These are phyloP conservation scores for Aspergillus aculeatus DNA, from an alignment of 2,329 filamentous ascomycete genomes.

Conservation along the genomic window DNA sequence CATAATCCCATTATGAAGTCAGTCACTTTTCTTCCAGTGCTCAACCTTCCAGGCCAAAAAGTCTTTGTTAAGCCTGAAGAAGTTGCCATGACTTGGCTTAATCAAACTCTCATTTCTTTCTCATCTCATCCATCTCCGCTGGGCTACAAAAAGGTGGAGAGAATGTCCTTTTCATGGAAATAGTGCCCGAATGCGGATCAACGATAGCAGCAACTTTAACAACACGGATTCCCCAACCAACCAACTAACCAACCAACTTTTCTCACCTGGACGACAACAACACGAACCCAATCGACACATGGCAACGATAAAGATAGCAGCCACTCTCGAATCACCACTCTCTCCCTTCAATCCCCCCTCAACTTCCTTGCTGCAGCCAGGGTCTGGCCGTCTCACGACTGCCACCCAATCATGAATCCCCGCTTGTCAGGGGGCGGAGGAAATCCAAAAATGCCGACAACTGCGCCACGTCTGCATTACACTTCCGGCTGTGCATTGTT, in stretches of 20 bases:
- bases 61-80: neutral
- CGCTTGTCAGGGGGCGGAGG: slow-evolving; percentile 1
- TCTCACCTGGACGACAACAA: slow-evolving; percentile 5
- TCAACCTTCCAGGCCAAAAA: neutral
- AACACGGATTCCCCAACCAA: neutral
- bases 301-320: slow-evolving; percentile 9
- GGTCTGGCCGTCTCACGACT: slow-evolving; percentile 3
- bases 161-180: neutral
- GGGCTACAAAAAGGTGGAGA: neutral
- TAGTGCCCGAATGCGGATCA: neutral
- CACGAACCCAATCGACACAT: slow-evolving; percentile 4
- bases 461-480: slow-evolving; percentile 12
- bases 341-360: neutral
- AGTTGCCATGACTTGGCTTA: neutral
- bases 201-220: neutral
- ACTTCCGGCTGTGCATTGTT: slow-evolving; percentile 1
- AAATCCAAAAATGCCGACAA: neutral
- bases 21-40: neutral
- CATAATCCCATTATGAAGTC: neutral
- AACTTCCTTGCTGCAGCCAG: slow-evolving; percentile 4
- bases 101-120: neutral
- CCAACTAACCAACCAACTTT: neutral
- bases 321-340: neutral
- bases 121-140: neutral
- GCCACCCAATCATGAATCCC: slow-evolving; percentile 8